Base-by-base conservation (phyloP, 371 early-diverging fungal genomes). In the Blakeslea trispora region DNA sequence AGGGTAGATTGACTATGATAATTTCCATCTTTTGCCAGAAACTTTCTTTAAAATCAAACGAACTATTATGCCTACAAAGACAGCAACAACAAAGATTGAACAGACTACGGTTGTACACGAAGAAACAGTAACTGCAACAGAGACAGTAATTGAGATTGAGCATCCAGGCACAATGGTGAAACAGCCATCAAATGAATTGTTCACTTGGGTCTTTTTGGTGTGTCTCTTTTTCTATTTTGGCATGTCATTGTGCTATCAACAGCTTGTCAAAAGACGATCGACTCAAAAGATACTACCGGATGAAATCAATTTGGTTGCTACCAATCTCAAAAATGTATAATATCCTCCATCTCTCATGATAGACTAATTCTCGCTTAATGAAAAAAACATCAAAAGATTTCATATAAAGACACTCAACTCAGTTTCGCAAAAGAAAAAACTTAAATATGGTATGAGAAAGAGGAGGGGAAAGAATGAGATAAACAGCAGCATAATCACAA, bases 1-100 rank as follows among this genome's bases (percentile, higher is more conserved):
- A 21, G 28, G 3, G n/a, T 62, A 78, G 78, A 48, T 78, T 49
- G 79, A 78, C 45, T 75, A 75, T 45, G 75, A 78, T 19, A 73
- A 78, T 43, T 78, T 65, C 56, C 71, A 78, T 35, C 23, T 78
- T 18, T 28, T 78, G 23, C 75, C 75, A 28, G 74, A 72, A 42
- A 64, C 52, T 11, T 42, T 64, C 19, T 75, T 78, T 45, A 67
- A 57, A 17, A 45, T 77, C 6, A 61, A 59, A 40, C 50, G 60
- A 50, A 58, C 53, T 35, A 24, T 58, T 10, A 14, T 50, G 3
- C 44, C 50, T 17, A 32, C 44, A 6, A 55, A 28, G 21, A 40
- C 50, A 13, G 55, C 53, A 44, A 39, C 47, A 32, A 28, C 50
- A 22, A 23, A 23, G n/a, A 5, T 39, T 6, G n/a, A 61, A 8